These are phyloP conservation scores for Hemerocallis citrina DNA, from an alignment of 106 monocot genomes.

Conservation along the genomic window DNA sequence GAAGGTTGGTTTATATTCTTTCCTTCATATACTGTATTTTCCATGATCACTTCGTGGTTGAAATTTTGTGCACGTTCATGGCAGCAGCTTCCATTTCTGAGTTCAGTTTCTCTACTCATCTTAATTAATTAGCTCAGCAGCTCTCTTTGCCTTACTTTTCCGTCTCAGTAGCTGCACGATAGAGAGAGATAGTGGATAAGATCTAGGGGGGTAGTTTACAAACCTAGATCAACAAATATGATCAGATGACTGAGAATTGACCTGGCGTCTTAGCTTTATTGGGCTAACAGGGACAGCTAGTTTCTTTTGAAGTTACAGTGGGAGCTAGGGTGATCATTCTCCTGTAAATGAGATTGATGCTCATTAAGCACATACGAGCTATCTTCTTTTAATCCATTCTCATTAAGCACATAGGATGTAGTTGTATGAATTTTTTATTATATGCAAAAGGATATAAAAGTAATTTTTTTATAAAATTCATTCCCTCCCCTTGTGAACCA, in stretches of 20 bases:
- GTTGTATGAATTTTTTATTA: too few species aligned
- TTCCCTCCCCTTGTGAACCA: too few species aligned
- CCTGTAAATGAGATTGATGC: too few species aligned
- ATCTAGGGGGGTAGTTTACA: background rate
- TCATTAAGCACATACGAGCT: too few species aligned
- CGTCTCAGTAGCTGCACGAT: conserved; percentile 34
- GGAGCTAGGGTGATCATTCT: conserved; percentile 9
- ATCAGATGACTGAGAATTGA: conserved; percentile 3
- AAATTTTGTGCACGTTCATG: conserved; percentile 42
- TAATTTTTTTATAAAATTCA: too few species aligned
- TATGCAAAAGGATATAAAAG: too few species aligned
- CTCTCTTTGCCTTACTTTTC: conserved; percentile 36
- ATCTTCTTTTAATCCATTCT: too few species aligned
- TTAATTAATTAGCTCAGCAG: conserved; percentile 31
- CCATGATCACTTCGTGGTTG: conserved; percentile 17
- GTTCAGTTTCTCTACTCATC: conserved; percentile 50
- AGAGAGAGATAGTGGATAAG: background rate
- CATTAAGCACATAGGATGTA: too few species aligned
- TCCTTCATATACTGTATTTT: conserved; percentile 60
- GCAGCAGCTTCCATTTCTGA: conserved; percentile 31
- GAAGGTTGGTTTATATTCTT: conserved; percentile 32
- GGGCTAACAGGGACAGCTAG: conserved; percentile 15
- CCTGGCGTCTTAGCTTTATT: conserved; percentile 50
- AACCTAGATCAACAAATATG: background rate
- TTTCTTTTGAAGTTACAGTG: conserved; percentile 8